Percentiles rank a stretch among this genome's conserved stretches.
Evolutionary conservation across 768 basidiomycete genomes (phyloP).

Genomic region (Suillus placidus): DNA sequence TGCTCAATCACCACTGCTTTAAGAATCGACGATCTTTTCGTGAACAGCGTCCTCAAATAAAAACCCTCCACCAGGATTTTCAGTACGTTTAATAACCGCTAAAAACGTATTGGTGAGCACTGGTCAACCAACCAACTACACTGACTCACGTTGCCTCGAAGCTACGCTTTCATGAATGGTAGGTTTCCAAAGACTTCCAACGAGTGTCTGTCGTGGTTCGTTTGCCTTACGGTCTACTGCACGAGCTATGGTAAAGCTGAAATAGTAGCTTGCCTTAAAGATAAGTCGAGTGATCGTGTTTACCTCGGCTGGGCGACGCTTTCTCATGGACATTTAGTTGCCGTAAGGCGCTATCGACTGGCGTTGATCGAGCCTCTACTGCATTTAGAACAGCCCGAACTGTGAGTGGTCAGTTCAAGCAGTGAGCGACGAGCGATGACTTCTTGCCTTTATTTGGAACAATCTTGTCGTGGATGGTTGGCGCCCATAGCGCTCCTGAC

Average conservation of each 20-base stretch:
- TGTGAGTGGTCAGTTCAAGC: conserved; percentile 3
- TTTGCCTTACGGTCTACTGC: neutral
- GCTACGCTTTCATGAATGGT: neutral
- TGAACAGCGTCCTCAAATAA: neutral
- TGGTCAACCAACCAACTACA: neutral
- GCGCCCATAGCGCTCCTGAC: conserved; percentile 3
- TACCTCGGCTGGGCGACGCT: conserved; percentile 5
- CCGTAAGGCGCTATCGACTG: neutral
- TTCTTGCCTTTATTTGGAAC: conserved; percentile 1
- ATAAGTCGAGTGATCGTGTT: neutral
- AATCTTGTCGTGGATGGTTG: neutral
- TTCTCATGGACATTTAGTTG: neutral
- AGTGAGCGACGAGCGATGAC: neutral
- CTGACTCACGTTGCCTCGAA: conserved; percentile 2
- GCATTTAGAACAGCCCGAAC: neutral
- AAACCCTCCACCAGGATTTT: neutral
- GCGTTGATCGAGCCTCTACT: neutral
- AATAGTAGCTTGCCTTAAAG: neutral
- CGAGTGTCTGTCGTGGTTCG: neutral
- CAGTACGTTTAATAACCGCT: neutral
- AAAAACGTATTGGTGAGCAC: neutral
- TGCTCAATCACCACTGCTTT: neutral
- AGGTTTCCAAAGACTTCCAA: neutral
- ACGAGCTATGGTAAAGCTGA: neutral
- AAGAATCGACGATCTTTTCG: neutral